Percentiles rank a stretch among this genome's conserved stretches.
Evolutionary conservation across 192 early-diverging fungal species (phyloP).

Genomic region (Spizellomyces sp.): DNA sequence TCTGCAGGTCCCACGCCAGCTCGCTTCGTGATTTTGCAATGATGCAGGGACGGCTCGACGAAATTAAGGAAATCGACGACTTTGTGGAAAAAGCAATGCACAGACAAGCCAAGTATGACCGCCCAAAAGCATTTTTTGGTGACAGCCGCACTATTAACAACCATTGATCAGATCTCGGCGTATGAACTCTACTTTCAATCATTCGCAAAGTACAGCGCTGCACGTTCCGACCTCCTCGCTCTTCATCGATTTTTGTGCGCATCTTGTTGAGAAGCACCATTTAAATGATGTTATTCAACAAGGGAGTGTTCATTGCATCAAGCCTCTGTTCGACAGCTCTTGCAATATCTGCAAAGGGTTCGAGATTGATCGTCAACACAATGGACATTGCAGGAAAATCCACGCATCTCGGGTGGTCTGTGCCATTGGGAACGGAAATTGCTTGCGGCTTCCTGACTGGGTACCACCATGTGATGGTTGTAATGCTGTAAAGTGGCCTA

Average conservation of each 20-base stretch:
- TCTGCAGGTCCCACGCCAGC: not conserved
- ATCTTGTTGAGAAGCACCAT: not conserved
- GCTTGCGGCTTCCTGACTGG: not conserved
- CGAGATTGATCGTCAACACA: not conserved
- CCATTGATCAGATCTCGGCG: not conserved
- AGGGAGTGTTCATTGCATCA: not conserved
- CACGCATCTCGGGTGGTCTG: not conserved
- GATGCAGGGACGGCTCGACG: not conserved
- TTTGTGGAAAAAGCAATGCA: not conserved
- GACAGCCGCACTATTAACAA: too few relatives aligned
- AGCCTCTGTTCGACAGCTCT: not conserved
- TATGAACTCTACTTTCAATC: not conserved
- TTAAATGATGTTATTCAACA: not conserved
- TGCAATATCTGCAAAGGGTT: slow-evolving; percentile 3
- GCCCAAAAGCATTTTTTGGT: too few relatives aligned
- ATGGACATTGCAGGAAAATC: not conserved
- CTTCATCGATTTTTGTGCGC: slow-evolving; percentile 1
- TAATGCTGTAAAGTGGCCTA: not conserved
- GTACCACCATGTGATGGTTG: not conserved
- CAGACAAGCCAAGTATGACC: not conserved
- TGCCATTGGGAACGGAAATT: not conserved
- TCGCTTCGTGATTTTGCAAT: slow-evolving; percentile 2
- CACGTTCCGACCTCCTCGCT: not conserved
- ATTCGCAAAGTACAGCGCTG: not conserved
- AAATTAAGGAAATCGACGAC: not conserved